Evolutionary conservation across 148 eudicot genomes (phyloP), one percentile per base, ranked within the genome.

Genomic region (Rhododendron molle): DNA sequence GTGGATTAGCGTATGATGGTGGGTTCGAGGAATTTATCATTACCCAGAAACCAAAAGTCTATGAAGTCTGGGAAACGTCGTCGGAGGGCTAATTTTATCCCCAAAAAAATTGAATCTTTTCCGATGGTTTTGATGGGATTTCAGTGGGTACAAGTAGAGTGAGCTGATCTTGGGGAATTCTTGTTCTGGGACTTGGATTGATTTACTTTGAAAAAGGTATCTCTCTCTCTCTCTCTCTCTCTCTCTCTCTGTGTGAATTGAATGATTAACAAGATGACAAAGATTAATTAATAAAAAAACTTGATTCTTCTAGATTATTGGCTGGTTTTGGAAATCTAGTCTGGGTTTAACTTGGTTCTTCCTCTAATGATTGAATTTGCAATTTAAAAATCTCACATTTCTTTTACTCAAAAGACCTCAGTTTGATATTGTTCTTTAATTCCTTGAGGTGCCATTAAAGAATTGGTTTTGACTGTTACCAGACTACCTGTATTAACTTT

Each of bases 391-490:
- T 86, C 83, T 86, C 65, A 56, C 36, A 4, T 32, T 86, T 87
- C 44, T 87, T 94, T 89, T 85, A 86, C 78, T 26, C 86, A 78
- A 76, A 84, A 56, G 76, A 73, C 88, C 62, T 89, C 89, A 85
- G 47, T 89, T 88, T 84, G 89, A 83, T 89, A 86, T 85, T 81
- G 73, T 65, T 34, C 65, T 88, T 88, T 85, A 83, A 88, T 89
- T 43, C 87, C 87, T 87, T 78, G 20, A 67, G 81, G 79, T 83
- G 80, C 83, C 90, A 88, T 93, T 91, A 95, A 93, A 92, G 43
- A 89, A 93, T 88, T 89, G 88, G 83, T 86, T 88, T 91, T 90
- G 88, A 92, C 95, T 87, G 85, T 79, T 91, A 71, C 60, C 60
- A 4, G 20, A 18, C 60, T 54, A 54, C 38, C 86, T 87, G 86